Percentiles rank a stretch among this genome's conserved stretches.
phyloP scores from a whole-genome alignment of 495 filamentous ascomycete species.

The Amphirosellinia nigrospora region DNA sequence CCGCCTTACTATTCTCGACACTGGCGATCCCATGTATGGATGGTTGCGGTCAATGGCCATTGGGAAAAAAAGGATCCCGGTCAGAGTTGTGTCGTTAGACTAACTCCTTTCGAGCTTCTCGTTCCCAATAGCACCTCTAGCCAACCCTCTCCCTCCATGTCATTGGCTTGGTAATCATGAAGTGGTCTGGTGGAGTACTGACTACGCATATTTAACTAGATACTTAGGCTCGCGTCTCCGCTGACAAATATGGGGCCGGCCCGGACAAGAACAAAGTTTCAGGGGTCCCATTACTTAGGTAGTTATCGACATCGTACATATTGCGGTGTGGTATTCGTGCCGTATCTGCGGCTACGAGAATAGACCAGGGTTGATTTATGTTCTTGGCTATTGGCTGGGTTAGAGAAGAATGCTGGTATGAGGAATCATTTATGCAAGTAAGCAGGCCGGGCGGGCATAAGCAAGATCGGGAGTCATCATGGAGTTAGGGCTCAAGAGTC shows the following conservation, averaged over 20 bases:
- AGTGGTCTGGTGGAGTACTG: neutral
- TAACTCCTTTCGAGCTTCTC: neutral
- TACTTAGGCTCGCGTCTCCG: neutral
- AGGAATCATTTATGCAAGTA: too few species aligned
- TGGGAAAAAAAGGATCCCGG: neutral
- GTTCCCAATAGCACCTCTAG: neutral
- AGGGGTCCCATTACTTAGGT: neutral
- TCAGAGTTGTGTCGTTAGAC: constrained; percentile 6
- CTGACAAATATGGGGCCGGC: constrained; percentile 23
- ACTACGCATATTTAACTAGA: too few species aligned
- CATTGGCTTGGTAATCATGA: constrained; percentile 13
- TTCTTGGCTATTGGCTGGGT: neutral
- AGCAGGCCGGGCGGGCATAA: neutral
- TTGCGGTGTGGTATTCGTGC: neutral
- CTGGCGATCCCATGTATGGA: neutral
- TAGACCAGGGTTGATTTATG: neutral
- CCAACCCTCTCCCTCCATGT: neutral
- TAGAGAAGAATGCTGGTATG: neutral
- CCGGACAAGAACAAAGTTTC: neutral
- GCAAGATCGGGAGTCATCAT: neutral
- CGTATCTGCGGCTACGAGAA: neutral
- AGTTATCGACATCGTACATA: neutral
- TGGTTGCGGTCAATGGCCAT: neutral
- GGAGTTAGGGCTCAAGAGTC: too few species aligned
- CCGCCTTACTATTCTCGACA: constrained; percentile 19